Conservation (phyloP, 2,329 filamentous ascomycete genomes). For the Penicillium italicum region DNA sequence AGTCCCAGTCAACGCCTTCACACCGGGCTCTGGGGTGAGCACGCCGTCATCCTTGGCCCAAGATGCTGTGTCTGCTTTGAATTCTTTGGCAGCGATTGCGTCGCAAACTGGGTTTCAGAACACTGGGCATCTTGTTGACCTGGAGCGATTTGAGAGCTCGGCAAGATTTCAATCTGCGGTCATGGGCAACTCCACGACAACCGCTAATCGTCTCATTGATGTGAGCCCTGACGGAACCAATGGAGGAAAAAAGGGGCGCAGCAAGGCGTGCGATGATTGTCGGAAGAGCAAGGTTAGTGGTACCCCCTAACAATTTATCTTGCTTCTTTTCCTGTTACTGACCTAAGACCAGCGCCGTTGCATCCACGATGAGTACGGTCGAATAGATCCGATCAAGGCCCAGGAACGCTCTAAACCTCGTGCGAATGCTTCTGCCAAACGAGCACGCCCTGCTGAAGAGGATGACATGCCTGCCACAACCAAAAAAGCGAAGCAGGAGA, state of each 20-base stretch:
- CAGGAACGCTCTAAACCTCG: slow-evolving; percentile 59
- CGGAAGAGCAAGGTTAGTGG: slow-evolving; percentile 62
- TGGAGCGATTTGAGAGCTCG: slow-evolving; percentile 31
- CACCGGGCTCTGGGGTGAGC: slow-evolving; percentile 25
- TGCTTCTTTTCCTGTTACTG: slow-evolving; percentile 17
- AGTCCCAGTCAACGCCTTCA: slow-evolving; percentile 31
- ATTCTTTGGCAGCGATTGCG: slow-evolving; percentile 39
- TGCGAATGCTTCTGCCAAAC: slow-evolving; percentile 54
- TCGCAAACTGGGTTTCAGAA: slow-evolving; percentile 35
- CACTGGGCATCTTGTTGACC: slow-evolving; percentile 19
- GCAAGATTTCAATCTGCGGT: slow-evolving; percentile 26
- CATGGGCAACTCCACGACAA: slow-evolving; percentile 27
- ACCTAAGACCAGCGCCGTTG: slow-evolving; percentile 54
- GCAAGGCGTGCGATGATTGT: slow-evolving; percentile 64
- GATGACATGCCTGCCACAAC: slow-evolving; percentile 20
- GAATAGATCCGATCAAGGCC: slow-evolving; percentile 61
- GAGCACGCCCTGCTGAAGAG: slow-evolving; percentile 47
- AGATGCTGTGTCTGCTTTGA: slow-evolving; percentile 40
- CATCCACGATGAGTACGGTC: slow-evolving; percentile 63
- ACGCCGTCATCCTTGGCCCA: slow-evolving; percentile 34
- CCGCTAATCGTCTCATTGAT: slow-evolving; percentile 28
- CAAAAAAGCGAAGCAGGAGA: slow-evolving; percentile 38
- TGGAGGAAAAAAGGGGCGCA: slow-evolving; percentile 55
- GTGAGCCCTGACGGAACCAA: slow-evolving; percentile 33
- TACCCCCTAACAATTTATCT: not conserved